Base-by-base conservation (phyloP, 768 basidiomycete genomes). In the Cystoderma amianthinum region DNA sequence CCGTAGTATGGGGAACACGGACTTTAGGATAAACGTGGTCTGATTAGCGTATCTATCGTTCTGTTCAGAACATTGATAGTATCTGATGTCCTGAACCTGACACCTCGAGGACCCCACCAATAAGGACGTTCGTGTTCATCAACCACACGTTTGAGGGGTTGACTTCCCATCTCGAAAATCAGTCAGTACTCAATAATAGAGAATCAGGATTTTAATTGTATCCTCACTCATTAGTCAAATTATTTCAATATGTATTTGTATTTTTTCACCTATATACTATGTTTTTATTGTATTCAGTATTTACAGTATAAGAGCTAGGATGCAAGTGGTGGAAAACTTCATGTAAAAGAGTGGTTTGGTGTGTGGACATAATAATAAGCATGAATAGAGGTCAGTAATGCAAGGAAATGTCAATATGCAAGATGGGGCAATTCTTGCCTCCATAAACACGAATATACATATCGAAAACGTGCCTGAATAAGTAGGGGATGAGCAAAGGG, bases 401-500 rank as follows among this genome's bases (percentile, higher is more conserved):
- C 17, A 36, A 17, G 17, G 34, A 19, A 36, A 17, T 6, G 34
- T 36, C 12, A 36, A 19, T 36, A 17, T 36, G 16, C 17, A 36
- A 36, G 34, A n/a, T 36, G 34, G 12, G 16, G 34, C 12, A 36
- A 36, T 17, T 36, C 18, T 15, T 16, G 16, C 7, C 34, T 36
- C 34, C 34, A 36, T 36, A 36, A 36, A 36, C 16, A 17, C 9
- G 28, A 30, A 36, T 7, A 36, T 36, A 36, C 34, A 36, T 36
- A 36, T 7, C 16, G 18, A n/a, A n/a, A 6, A 17, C 7, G 7
- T 15, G n/a, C 34, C 17, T 36, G 34, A 7, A 7, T 17, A 36
- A 36, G 16, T 36, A 36, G 17, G 12, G 34, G 6, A 36, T 36
- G 7, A 7, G 34, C 12, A 17, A 7, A 16, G 17, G 12, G 25